Evolutionary conservation across 2,329 filamentous ascomycete genomes (phyloP).

Genomic region (Aspergillus transmontanensis): DNA sequence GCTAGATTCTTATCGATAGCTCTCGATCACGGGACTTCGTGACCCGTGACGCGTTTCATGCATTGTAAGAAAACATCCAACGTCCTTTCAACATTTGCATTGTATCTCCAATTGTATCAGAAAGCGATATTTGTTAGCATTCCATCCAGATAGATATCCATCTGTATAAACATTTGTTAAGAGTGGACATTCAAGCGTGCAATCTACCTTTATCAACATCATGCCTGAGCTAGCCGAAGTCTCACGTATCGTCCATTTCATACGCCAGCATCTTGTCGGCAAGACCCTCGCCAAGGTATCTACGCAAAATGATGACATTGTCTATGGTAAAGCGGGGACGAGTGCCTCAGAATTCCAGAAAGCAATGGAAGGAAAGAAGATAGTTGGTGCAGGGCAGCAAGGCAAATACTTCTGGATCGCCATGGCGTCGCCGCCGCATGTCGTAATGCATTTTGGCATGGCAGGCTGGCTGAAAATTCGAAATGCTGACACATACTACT

Average conservation of each 20-base stretch:
- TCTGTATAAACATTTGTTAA: not conserved
- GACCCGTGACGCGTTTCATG: constrained; percentile 23
- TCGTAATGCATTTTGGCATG: constrained; percentile 84
- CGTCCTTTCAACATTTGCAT: not conserved
- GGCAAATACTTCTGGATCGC: constrained; percentile 98
- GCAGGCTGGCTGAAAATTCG: constrained; percentile 86
- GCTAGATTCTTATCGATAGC: constrained; percentile 4
- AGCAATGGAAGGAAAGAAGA: constrained; percentile 73
- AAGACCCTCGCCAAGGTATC: constrained; percentile 72
- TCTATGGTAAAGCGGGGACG: constrained; percentile 90
- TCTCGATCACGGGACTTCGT: constrained; percentile 31
- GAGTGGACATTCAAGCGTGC: not conserved
- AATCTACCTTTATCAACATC: constrained; percentile 9
- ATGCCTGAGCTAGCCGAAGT: constrained; percentile 64
- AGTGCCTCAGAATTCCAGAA: constrained; percentile 73
- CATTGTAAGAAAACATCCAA: not conserved
- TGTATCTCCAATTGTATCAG: not conserved
- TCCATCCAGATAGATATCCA: not conserved
- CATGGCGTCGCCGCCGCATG: constrained; percentile 76
- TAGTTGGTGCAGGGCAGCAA: constrained; percentile 73
- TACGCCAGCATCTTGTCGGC: constrained; percentile 80
- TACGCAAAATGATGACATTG: constrained; percentile 76
- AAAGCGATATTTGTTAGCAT: not conserved
- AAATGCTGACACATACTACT: constrained; percentile 76
- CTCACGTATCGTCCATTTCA: constrained; percentile 81